Evolutionary conservation across 1,139 yeast species (phyloP), one percentile per base, ranked within the genome.

Genomic region (Chernovozyma aurita): DNA sequence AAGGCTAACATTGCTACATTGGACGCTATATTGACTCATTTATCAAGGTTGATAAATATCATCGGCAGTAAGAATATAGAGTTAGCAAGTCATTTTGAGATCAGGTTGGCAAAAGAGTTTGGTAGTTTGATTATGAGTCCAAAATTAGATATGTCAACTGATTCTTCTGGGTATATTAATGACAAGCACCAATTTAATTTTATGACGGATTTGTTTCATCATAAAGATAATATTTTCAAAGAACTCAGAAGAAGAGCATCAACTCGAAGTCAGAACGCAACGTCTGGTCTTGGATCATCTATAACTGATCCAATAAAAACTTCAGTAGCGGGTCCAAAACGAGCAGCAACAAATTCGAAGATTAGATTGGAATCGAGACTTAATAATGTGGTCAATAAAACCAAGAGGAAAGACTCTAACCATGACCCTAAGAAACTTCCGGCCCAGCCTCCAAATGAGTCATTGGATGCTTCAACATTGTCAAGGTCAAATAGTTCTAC

Each of bases 21-120:
- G 41, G 94, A 85, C 55, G 90, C 92, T 1, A 61, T 87, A 14
- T 72, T 82, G 35, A 80, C 88, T 3, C 95, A 87, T 57, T 73
- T 86, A 49, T 72, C 73, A 37, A 70, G 95, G 37, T 59, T 85
- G 33, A 70, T 79, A 24, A 70, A 76, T 36, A 82, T 82, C 36
- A 70, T 85, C 44, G 74, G 77, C 13, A 52, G 65, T 15, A 66
- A 68, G 42, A 51, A 68, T 45, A 49, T 51, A 21, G 51, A 49
- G 1, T 48, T 64, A 35, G 65, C 60, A 18, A 55, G 57, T 1
- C 70, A 62, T 1, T 80, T 84, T 48, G 68, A 70, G 37, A 53
- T 49, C 7, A 64, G 64, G 24, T 70, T 86, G 25, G 72, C 86
- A 2, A 77, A 74, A 43, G 90, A 82, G 47, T 75, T 85, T 48